These are phyloP conservation scores for Streptanthus diversifolius DNA, from an alignment of 345 rosid species.

Conservation along the genomic window DNA sequence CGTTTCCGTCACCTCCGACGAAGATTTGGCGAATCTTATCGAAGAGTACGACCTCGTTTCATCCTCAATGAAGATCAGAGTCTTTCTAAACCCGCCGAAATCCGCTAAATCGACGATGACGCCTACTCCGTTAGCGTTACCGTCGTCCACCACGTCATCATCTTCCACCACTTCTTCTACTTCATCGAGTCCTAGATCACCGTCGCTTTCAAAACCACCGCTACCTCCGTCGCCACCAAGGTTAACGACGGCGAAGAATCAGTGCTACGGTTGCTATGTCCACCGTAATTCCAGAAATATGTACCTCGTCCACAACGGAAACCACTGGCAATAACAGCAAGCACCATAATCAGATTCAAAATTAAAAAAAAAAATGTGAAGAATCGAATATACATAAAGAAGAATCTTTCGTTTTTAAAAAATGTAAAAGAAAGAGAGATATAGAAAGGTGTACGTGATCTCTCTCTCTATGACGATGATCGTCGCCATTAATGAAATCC, in stretches of 20 bases:
- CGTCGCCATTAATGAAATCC: constrained; percentile 34
- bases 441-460: constrained; percentile 18
- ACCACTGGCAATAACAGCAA: constrained; percentile 62
- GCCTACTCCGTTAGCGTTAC: constrained; percentile 14
- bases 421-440: constrained; percentile 28
- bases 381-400: neutral
- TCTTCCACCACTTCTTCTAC: constrained; percentile 41
- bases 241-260: constrained; percentile 27
- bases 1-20: constrained; percentile 79
- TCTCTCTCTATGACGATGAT: constrained; percentile 18
- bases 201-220: constrained; percentile 32
- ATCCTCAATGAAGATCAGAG: constrained; percentile 60
- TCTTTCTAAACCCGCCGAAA: constrained; percentile 52
- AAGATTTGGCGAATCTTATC: constrained; percentile 77
- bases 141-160: constrained; percentile 5
- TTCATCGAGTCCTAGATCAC: constrained; percentile 43
- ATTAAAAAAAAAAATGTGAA: neutral
- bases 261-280: constrained; percentile 44
- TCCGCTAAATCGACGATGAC: constrained; percentile 28
- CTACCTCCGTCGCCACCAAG: constrained; percentile 41
- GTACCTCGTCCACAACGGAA: constrained; percentile 70
- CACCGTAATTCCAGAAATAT: constrained; percentile 53
- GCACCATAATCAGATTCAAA: neutral
- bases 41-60: constrained; percentile 72
- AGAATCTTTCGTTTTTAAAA: neutral